phyloP scores from a whole-genome alignment of 2,329 filamentous ascomycete genomes.

The Davidsoniella virescens region DNA sequence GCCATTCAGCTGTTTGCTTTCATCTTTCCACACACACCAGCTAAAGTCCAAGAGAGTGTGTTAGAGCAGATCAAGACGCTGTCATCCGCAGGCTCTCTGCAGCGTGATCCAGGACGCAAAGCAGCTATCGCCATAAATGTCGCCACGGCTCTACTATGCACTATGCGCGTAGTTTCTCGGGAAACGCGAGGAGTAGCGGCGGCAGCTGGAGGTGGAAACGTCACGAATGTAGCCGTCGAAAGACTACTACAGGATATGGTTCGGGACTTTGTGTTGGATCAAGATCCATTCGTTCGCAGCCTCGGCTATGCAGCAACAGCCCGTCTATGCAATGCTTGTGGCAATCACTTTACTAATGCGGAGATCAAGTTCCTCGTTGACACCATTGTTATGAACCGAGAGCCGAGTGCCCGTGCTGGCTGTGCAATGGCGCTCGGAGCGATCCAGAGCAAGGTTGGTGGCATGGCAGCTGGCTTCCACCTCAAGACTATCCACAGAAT shows the following conservation, averaged over 20 bases:
- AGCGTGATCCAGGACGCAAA: constrained; percentile 74
- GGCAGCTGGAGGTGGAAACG: constrained; percentile 34
- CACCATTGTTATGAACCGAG: constrained; percentile 82
- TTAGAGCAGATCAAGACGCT: constrained; percentile 87
- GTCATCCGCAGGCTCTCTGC: constrained; percentile 60
- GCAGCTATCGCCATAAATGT: constrained; percentile 86
- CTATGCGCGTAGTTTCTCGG: constrained; percentile 68
- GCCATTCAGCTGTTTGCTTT: constrained; percentile 89
- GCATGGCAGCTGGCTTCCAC: constrained; percentile 93
- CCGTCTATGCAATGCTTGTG: constrained; percentile 66
- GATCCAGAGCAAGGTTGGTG: constrained; percentile 88
- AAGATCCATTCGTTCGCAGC: constrained; percentile 71
- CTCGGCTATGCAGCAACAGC: constrained; percentile 76
- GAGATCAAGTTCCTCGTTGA: constrained; percentile 89
- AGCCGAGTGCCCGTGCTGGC: constrained; percentile 82
- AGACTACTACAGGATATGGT: constrained; percentile 65
- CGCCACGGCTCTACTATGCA: constrained; percentile 61
- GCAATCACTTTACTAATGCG: constrained; percentile 72
- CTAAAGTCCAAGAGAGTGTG: constrained; percentile 90
- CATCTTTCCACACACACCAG: constrained; percentile 71
- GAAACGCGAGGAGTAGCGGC: constrained; percentile 52
- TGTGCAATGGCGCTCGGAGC: constrained; percentile 86
- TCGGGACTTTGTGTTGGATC: constrained; percentile 58
- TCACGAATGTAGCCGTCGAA: constrained; percentile 62
- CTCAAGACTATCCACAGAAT: constrained; percentile 95